phyloP scores from a whole-genome alignment of 2,329 filamentous ascomycete species.

The Pestalotiopsis sp. region DNA sequence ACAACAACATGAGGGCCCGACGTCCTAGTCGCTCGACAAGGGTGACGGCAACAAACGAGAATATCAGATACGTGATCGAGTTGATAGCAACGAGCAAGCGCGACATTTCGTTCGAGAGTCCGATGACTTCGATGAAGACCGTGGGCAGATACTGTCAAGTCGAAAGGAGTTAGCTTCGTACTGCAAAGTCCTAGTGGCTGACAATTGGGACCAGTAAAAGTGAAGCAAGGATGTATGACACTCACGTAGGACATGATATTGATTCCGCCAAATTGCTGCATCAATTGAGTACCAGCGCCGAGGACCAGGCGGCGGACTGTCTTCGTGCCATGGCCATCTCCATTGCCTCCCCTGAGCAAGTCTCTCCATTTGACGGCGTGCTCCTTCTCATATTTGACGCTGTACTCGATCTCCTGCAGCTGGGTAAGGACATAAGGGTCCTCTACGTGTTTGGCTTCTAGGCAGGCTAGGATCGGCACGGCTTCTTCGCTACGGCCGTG shows the following conservation, averaged over 20 bases:
- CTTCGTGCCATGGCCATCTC: conserved; percentile 21
- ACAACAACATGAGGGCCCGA: conserved; percentile 31
- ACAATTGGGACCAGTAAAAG: background rate
- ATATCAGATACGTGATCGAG: conserved; percentile 26
- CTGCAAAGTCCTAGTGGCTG: background rate
- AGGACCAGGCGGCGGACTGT: conserved; percentile 19
- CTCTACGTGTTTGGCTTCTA: conserved; percentile 21
- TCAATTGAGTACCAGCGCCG: background rate
- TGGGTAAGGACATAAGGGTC: conserved; percentile 19
- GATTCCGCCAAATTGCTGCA: conserved; percentile 17
- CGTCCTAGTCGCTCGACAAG: conserved; percentile 30
- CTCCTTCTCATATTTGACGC: conserved; percentile 28
- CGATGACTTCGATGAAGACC: conserved; percentile 52
- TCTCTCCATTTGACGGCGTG: conserved; percentile 11
- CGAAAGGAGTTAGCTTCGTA: background rate
- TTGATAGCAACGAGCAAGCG: conserved; percentile 52
- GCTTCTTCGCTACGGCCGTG: conserved; percentile 30
- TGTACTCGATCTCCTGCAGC: conserved; percentile 25
- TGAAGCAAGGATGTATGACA: background rate
- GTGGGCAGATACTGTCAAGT: conserved; percentile 27
- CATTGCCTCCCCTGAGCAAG: conserved; percentile 20
- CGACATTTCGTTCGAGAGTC: conserved; percentile 48
- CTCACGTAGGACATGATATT: conserved; percentile 23
- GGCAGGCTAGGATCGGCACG: conserved; percentile 22
- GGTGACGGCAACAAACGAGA: conserved; percentile 26